Base-by-base conservation (phyloP, 2,329 filamentous ascomycete species). In the Neonectria coccinea region DNA sequence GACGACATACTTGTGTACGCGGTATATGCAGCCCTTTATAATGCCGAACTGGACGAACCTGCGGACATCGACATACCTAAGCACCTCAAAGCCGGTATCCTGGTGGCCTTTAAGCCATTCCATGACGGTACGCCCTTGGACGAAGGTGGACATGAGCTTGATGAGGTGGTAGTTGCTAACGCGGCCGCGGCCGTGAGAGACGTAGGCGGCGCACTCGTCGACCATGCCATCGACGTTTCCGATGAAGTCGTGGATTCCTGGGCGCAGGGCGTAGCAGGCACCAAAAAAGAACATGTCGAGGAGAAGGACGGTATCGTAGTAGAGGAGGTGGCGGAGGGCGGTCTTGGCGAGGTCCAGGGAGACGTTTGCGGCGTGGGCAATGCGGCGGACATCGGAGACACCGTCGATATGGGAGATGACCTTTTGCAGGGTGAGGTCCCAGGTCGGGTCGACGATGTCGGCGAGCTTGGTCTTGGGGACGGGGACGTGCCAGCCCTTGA, bases 241-340 rank as follows among this genome's bases (percentile, higher is more conserved):
- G 33, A 96, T 85, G 73, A 99, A 97, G 66, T 90, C 87, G 66
- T 91, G 88, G 62, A 99, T 91, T 41, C 92, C 90, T 0, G 89
- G 85, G 1, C 88, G 93, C 0, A 91, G 90, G 0, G 94, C 94
- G 76, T 99, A 99, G 73, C 97, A 95, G 45, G 92, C 93, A 33
- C 90, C 86, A 77, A 98, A 99, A 77, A 96, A 94, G 83, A 98
- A 98, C 72, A 97, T 92, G 80, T 99, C 96, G 11, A 98, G 88
- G 57, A 98, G 87, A 27, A 97, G 85, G 39, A 97, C 87, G 73
- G 93, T 95, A 75, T 95, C 93, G 79, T 98, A 97, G 83, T 97
- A 97, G 27, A 98, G 85, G 10, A 99, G 86, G 77, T 98, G 95
- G 67, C 92, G 90, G 62, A 98, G 87, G 8, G 94, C 94, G 56